Evolutionary conservation across 768 basidiomycete genomes (phyloP).

Genomic region (Leccinellum luteum): DNA sequence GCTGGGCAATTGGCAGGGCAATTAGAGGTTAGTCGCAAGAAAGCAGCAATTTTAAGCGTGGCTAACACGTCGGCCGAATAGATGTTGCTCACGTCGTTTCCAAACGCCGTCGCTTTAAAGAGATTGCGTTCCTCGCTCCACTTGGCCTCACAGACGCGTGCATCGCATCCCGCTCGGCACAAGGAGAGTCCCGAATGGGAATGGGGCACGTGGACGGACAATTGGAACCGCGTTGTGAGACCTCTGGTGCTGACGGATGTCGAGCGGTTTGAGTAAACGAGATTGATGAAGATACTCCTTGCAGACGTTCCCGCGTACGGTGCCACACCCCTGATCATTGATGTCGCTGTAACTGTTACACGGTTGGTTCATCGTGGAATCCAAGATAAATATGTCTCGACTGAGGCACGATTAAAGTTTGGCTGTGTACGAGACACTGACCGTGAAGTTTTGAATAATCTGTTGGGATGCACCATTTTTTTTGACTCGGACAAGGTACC

Average conservation of each 20-base stretch:
- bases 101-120: slow-evolving; percentile 48
- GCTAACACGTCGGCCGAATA: slow-evolving; percentile 25
- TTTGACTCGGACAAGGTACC: background rate
- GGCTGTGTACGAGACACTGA: background rate
- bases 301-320: background rate
- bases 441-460: background rate
- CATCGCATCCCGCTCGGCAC: slow-evolving; percentile 18
- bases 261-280: slow-evolving; percentile 18
- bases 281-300: background rate
- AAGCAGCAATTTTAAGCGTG: background rate
- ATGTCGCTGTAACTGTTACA: slow-evolving; percentile 1
- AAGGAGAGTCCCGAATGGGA: slow-evolving; percentile 38
- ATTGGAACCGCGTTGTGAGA: slow-evolving; percentile 70
- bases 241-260: slow-evolving; percentile 48
- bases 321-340: background rate
- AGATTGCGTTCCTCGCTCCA: slow-evolving; percentile 51
- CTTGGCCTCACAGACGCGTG: slow-evolving; percentile 27
- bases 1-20: slow-evolving; percentile 68
- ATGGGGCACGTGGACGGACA: slow-evolving; percentile 83
- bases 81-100: slow-evolving; percentile 61
- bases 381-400: background rate
- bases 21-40: slow-evolving; percentile 43
- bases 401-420: background rate
- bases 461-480: background rate
- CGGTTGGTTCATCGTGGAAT: background rate